Conservation (phyloP, 495 filamentous ascomycete species). For the Aspergillus coremiiformis region DNA sequence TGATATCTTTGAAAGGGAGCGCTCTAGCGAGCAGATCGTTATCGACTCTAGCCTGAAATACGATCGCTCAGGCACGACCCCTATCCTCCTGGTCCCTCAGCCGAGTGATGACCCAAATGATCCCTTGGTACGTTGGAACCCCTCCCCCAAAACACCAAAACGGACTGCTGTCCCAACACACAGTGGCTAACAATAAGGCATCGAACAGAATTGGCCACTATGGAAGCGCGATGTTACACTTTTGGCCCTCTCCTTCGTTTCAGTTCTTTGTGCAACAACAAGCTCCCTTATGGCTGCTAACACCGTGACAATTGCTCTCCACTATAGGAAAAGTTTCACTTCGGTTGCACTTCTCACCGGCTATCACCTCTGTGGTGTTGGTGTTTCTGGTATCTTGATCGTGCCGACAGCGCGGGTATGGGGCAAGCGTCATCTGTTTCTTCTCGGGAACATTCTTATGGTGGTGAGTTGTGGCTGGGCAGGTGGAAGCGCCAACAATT, state of each 20-base stretch:
- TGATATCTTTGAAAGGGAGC: constrained; percentile 53
- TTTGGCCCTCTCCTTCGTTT: constrained; percentile 64
- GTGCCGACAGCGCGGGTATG: constrained; percentile 84
- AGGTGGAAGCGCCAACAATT: constrained; percentile 58
- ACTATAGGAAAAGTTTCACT: constrained; percentile 55
- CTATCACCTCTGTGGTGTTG: constrained; percentile 79
- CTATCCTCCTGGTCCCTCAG: constrained; percentile 72
- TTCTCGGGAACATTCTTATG: constrained; percentile 70
- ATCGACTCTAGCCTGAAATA: constrained; percentile 54
- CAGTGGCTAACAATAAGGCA: constrained; percentile 13
- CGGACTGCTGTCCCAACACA: background rate
- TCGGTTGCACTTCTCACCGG: constrained; percentile 76
- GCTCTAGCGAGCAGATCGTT: constrained; percentile 30
- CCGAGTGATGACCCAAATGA: constrained; percentile 78
- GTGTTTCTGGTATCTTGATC: constrained; percentile 70
- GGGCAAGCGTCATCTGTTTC: constrained; percentile 84
- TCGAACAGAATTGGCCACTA: constrained; percentile 72
- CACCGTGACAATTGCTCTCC: constrained; percentile 60
- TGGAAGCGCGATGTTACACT: constrained; percentile 81
- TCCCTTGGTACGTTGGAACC: constrained; percentile 48
- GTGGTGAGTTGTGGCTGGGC: constrained; percentile 70
- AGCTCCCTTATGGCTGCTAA: constrained; percentile 84
- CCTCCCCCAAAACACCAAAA: too few species aligned
- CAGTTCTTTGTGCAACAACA: constrained; percentile 72
- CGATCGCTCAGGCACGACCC: constrained; percentile 56